A percentile compares a stretch with the other conserved stretches of the same genome.
Evolutionary conservation across 2,329 filamentous ascomycete genomes (phyloP).

Genomic region (Botrytis tulipae): DNA sequence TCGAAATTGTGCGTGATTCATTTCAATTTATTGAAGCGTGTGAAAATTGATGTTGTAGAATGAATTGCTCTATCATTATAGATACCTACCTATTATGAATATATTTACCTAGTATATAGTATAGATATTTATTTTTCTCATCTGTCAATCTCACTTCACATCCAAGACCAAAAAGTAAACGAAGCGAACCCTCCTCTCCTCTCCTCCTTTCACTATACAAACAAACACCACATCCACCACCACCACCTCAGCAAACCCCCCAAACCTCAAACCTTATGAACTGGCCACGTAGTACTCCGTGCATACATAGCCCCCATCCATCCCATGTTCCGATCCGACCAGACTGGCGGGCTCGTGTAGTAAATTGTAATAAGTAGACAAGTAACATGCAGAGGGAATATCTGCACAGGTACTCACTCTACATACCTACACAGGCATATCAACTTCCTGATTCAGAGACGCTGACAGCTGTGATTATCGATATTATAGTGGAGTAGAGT

Average conservation of each 20-base stretch:
- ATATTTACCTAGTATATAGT: no score
- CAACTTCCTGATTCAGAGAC: neutral
- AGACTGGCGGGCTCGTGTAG: neutral
- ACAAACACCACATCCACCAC: neutral
- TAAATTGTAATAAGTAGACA: no score
- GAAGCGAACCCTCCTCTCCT: no score
- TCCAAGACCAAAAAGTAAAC: no score
- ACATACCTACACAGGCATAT: neutral
- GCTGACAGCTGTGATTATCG: neutral
- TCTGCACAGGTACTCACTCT: neutral
- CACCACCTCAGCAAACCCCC: neutral
- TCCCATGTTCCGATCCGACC: neutral
- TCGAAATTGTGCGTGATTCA: no score
- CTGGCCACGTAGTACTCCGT: conserved; percentile 1
- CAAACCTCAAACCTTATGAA: neutral
- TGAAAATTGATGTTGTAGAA: no score
- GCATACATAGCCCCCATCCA: neutral
- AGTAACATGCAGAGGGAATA: neutral
- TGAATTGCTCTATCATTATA: no score
- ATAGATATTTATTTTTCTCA: no score
- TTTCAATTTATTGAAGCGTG: no score
- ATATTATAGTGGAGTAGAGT: neutral
- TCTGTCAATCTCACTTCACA: no score
- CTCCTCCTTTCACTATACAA: no score
- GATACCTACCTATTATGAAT: no score